phyloP scores from a whole-genome alignment of 352 stramenopile genomes.

The Phytophthora brassicae region DNA sequence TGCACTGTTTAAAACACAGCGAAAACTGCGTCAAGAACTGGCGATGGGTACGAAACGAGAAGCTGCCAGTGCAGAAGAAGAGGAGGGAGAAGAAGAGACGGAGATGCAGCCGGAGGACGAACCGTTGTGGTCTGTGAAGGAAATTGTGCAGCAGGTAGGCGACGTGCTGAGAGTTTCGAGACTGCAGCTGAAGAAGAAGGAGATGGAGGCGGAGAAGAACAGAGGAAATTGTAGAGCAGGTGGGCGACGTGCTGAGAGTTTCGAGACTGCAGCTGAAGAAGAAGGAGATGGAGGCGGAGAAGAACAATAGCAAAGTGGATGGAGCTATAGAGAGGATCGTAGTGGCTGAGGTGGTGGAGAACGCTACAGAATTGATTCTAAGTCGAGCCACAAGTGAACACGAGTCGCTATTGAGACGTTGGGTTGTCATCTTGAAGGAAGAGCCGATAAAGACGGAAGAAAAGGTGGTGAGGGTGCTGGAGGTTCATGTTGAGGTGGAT shows the following conservation, averaged over 20 bases:
- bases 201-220: conserved; percentile 2
- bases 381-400: conserved; percentile 42
- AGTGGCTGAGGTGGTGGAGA: conserved; percentile 59
- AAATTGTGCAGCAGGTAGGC: conserved; percentile 40
- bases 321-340: conserved; percentile 42
- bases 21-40: conserved; percentile 47
- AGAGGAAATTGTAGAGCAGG: conserved; percentile 40
- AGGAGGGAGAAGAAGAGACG: conserved; percentile 15
- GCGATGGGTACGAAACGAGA: conserved; percentile 25
- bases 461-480: conserved; percentile 1
- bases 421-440: conserved; percentile 44
- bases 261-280: conserved; percentile 33
- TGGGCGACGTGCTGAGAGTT: conserved; percentile 28
- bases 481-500: conserved; percentile 7
- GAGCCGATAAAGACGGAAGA: conserved; percentile 28
- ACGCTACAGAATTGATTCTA: conserved; percentile 66
- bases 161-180: conserved; percentile 36
- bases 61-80: conserved; percentile 3
- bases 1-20: conserved; percentile 47
- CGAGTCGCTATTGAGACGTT: conserved; percentile 40
- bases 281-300: conserved; percentile 27
- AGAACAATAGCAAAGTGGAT: conserved; percentile 23
- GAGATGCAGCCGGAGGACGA: conserved; percentile 2
- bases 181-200: conserved; percentile 22
- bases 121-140: too few species aligned